These are phyloP conservation scores for Rachicladosporium sp. DNA, from an alignment of 2,329 filamentous ascomycete species.

Conservation along the genomic window DNA sequence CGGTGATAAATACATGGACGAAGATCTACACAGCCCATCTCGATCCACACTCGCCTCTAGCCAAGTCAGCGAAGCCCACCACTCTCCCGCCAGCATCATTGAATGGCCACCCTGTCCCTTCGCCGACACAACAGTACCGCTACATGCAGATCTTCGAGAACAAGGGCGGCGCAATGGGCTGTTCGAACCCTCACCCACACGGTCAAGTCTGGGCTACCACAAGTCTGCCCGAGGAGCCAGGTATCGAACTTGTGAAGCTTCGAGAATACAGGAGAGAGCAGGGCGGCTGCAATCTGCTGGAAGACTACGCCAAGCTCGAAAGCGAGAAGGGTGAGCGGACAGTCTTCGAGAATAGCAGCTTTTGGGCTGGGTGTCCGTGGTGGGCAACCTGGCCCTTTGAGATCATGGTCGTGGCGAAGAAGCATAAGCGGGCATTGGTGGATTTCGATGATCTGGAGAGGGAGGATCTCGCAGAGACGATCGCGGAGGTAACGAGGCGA, in stretches of 20 bases:
- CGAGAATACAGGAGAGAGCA: constrained; percentile 65
- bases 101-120: constrained; percentile 31
- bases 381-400: constrained; percentile 98
- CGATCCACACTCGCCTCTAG: constrained; percentile 56
- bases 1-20: constrained; percentile 82
- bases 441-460: constrained; percentile 66
- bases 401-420: constrained; percentile 74
- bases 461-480: constrained; percentile 62
- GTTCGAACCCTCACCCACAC: constrained; percentile 95
- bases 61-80: constrained; percentile 31
- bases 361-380: constrained; percentile 87
- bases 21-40: constrained; percentile 76
- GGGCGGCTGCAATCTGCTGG: constrained; percentile 61
- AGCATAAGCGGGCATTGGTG: constrained; percentile 71
- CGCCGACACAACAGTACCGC: constrained; percentile 63
- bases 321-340: constrained; percentile 69
- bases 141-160: constrained; percentile 99
- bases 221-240: constrained; percentile 77
- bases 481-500: constrained; percentile 76
- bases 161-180: constrained; percentile 95
- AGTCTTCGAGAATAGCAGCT: constrained; percentile 75
- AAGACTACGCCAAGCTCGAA: constrained; percentile 79
- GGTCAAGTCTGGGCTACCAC: constrained; percentile 95
- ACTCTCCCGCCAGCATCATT: constrained; percentile 30
- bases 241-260: constrained; percentile 65